Conservation (phyloP, 1,139 yeast genomes). For the Zhuliangozyma blackwelliae region DNA sequence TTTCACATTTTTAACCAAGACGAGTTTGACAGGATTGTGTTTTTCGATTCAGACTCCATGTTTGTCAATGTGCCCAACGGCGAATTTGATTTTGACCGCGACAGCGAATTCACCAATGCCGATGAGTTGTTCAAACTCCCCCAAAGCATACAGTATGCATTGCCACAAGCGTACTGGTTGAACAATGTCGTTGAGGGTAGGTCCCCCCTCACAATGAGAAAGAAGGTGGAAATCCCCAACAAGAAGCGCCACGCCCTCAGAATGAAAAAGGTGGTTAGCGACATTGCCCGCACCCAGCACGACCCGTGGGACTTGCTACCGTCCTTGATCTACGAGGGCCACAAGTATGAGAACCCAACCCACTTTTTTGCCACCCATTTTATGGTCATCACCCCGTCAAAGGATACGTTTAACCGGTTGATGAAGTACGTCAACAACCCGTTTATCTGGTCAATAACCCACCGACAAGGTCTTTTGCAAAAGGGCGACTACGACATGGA, state of each 20-base stretch:
- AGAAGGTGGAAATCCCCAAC: conserved; percentile 15
- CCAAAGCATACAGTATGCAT: conserved; percentile 22
- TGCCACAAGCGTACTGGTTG: conserved; percentile 41
- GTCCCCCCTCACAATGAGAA: conserved; percentile 13
- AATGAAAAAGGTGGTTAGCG: conserved; percentile 12
- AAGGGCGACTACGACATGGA: conserved; percentile 48
- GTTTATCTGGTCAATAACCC: conserved; percentile 25
- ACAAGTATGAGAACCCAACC: conserved; percentile 25
- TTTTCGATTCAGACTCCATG: conserved; percentile 44
- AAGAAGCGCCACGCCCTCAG: conserved; percentile 8
- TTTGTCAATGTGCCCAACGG: conserved; percentile 14
- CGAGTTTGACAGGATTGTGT: conserved; percentile 37
- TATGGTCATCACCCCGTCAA: conserved; percentile 43
- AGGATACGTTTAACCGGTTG: conserved; percentile 22
- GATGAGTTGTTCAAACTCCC: conserved; percentile 34
- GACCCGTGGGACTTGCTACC: conserved; percentile 14
- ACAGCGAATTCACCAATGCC: conserved; percentile 15
- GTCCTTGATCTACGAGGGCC: conserved; percentile 21
- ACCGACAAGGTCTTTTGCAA: conserved; percentile 18
- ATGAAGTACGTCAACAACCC: conserved; percentile 27
- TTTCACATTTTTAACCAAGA: conserved; percentile 47
- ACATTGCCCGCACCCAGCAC: conserved; percentile 4
- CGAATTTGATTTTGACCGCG: conserved; percentile 9
- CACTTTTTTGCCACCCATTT: conserved; percentile 40
- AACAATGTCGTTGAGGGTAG: conserved; percentile 14